Evolutionary conservation across 768 basidiomycete genomes (phyloP), one percentile per base, ranked within the genome.

Genomic region (Tulasnella sp.): DNA sequence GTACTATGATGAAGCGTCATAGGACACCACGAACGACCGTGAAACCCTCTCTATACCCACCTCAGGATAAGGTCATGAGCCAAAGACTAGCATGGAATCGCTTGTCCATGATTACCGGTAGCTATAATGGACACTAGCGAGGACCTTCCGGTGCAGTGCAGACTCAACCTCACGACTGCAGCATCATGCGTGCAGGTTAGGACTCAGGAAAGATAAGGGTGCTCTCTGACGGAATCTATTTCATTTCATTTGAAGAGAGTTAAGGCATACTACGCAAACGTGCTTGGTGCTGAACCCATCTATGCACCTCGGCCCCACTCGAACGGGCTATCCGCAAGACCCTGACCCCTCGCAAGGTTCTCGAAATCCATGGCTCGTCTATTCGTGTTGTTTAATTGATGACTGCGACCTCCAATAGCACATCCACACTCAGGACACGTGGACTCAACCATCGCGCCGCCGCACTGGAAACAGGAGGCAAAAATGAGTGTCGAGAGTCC

Each of bases 371-470:
- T 67, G 36, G 74, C 76, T 8, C 69, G 36, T 1, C 36, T 66
- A 62, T 77, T 77, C 42, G 41, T 66, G n/a, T 26, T 40, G 17
- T 44, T 41, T 7, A 75, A 62, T 0, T 17, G 44, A 62, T 76
- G 77, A 62, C 72, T 1, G 3, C n/a, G 17, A 2, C 77, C 77
- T 12, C 77, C 77, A 52, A 77, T 73, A 4, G 17, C 19, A 34
- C 68, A 74, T n/a, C 76, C 76, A 63, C 77, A 77, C 36, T 77
- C 77, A 2, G 74, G 75, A 47, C 77, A 77, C 26, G 14, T 32
- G 1, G 75, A 32, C 39, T 36, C 17, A 39, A 69, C 64, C 64
- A 67, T 74, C 11, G 74, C 74, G 3, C 74, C 74, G 12, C 74
- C 74, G 41, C 74, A 74, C 74, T 74, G 22, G 3, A 47, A 22